Evolutionary conservation across 495 filamentous ascomycete species (phyloP).

Genomic region (Talaromyces thailandensis): DNA sequence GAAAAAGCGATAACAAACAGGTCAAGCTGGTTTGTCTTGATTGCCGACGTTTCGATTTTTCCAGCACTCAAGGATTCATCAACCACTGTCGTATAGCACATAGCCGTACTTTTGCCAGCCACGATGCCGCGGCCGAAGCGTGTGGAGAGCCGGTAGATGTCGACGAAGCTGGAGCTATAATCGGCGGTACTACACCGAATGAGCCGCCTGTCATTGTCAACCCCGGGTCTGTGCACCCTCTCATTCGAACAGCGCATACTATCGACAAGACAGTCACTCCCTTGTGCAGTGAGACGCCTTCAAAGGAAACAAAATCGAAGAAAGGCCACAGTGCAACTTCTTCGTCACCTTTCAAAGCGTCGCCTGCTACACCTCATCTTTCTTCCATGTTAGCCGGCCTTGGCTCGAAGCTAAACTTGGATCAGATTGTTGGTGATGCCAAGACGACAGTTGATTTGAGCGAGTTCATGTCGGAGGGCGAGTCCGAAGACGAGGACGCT

Average conservation of each 20-base stretch:
- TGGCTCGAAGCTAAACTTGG: slow-evolving; percentile 55
- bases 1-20: slow-evolving; percentile 49
- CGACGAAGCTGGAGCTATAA: slow-evolving; percentile 48
- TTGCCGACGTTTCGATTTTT: slow-evolving; percentile 83
- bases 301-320: background rate
- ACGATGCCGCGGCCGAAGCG: slow-evolving; percentile 86
- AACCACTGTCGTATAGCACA: slow-evolving; percentile 97
- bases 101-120: slow-evolving; percentile 80
- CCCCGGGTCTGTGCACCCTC: slow-evolving; percentile 56
- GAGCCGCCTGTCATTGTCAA: slow-evolving; percentile 24
- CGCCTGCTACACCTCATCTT: slow-evolving; percentile 65
- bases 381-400: slow-evolving; percentile 59
- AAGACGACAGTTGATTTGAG: slow-evolving; percentile 19
- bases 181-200: slow-evolving; percentile 35
- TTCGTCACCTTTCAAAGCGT: slow-evolving; percentile 43
- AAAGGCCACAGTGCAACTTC: background rate
- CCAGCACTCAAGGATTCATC: slow-evolving; percentile 93
- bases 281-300: slow-evolving; percentile 14
- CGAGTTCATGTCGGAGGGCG: slow-evolving; percentile 19
- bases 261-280: slow-evolving; percentile 42
- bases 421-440: slow-evolving; percentile 36
- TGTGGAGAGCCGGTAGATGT: slow-evolving; percentile 76
- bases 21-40: slow-evolving; percentile 84
- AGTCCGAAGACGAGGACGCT: slow-evolving; percentile 17
- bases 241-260: slow-evolving; percentile 51